Evolutionary conservation across 2,329 filamentous ascomycete species (phyloP).

Genomic region (Pseudomassariella vexata): DNA sequence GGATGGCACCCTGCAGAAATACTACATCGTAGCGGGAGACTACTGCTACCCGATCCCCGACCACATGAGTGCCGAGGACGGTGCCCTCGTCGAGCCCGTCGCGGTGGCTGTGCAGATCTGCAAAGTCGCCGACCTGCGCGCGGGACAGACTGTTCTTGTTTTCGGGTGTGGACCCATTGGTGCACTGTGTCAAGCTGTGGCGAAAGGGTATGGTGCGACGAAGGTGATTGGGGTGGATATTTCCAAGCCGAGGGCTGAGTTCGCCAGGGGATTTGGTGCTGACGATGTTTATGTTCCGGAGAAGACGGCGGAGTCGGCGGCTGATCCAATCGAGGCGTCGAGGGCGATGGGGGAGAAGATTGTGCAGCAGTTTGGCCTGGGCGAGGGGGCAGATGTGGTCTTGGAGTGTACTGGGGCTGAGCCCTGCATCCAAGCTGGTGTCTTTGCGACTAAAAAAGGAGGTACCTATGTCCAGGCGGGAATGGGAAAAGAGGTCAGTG

Average conservation of each 20-base stretch:
- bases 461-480: constrained; percentile 47
- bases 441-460: constrained; percentile 36
- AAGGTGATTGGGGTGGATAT: constrained; percentile 43
- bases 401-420: constrained; percentile 42
- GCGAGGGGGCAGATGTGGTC: constrained; percentile 42
- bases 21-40: constrained; percentile 39
- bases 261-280: constrained; percentile 38
- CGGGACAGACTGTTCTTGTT: constrained; percentile 37
- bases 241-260: constrained; percentile 30
- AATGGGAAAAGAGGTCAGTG: constrained; percentile 37
- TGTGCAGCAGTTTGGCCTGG: constrained; percentile 29
- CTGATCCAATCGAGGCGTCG: constrained; percentile 29
- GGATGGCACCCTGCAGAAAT: constrained; percentile 43
- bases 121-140: constrained; percentile 31
- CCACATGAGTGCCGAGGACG: constrained; percentile 41
- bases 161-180: constrained; percentile 47
- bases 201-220: constrained; percentile 37
- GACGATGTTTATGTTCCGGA: constrained; percentile 35
- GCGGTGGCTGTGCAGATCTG: constrained; percentile 44
- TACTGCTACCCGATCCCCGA: constrained; percentile 40
- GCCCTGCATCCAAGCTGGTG: constrained; percentile 39
- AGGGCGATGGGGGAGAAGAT: constrained; percentile 33
- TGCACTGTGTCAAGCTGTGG: constrained; percentile 37
- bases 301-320: constrained; percentile 16
- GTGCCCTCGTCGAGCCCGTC: constrained; percentile 46